Conservation (phyloP, 1,284 basidiomycete species). For the Cryptococcus floricola region DNA sequence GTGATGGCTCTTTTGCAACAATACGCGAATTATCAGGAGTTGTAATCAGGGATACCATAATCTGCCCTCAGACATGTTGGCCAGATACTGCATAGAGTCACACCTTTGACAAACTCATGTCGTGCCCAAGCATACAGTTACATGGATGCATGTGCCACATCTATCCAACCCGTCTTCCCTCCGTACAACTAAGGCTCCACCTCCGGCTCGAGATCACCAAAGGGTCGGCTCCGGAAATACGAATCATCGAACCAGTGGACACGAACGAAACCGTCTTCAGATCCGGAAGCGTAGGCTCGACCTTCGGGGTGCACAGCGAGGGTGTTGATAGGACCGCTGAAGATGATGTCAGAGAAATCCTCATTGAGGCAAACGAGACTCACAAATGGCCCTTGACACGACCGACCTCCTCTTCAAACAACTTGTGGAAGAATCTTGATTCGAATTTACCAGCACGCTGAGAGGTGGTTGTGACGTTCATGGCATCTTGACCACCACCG, state of each 20-base stretch:
- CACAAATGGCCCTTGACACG: slow-evolving; percentile 83
- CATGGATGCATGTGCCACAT: not conserved
- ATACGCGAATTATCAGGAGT: no score
- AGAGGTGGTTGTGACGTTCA: slow-evolving; percentile 94
- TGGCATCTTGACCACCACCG: slow-evolving; percentile 97
- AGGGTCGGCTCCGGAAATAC: slow-evolving; percentile 83
- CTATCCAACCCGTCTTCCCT: not conserved
- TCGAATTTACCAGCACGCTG: slow-evolving; percentile 95
- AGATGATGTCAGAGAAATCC: slow-evolving; percentile 4
- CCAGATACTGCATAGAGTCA: no score
- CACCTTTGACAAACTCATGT: no score
- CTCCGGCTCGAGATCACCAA: slow-evolving; percentile 79
- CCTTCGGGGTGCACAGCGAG: slow-evolving; percentile 91
- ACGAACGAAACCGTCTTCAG: slow-evolving; percentile 93
- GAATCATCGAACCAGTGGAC: slow-evolving; percentile 84
- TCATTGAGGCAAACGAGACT: slow-evolving; percentile 14
- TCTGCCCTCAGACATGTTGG: no score
- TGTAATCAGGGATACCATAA: no score
- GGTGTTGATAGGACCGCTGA: slow-evolving; percentile 96
- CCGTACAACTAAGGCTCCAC: slow-evolving; percentile 32
- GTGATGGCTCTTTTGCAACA: no score
- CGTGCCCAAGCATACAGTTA: not conserved
- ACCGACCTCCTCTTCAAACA: slow-evolving; percentile 97
- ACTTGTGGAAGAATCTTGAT: slow-evolving; percentile 96
- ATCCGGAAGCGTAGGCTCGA: slow-evolving; percentile 85